Evolutionary conservation across 208 protist species (phyloP), one percentile per base, ranked within the genome.

Genomic region (Trypanosoma theileri): DNA sequence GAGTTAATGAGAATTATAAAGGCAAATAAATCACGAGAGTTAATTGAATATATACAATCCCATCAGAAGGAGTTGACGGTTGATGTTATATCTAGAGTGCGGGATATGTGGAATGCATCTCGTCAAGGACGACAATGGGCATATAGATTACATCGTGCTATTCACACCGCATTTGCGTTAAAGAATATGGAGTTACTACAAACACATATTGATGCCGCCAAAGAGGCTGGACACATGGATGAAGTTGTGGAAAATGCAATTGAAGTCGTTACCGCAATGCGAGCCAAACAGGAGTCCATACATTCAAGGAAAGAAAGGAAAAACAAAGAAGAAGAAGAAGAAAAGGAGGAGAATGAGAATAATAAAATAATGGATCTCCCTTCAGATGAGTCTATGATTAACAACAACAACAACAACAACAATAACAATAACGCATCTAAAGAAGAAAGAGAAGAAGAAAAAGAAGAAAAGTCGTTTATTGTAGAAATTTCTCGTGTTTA

Each of bases 111-210:
- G 82, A 66, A 22, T 10, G 57, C 8, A 0, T 72, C 63, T 3
- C 50, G 61, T 0, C 26, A 62, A 10, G 64, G 63, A 0, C 56
- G 21, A 28, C 40, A 48, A 19, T 85, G 82, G 82, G 76, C 80
- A 21, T 16, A 16, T 14, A 41, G 50, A 42, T 60, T 88, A 55
- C 75, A 82, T 44, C 67, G 61, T 13, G 67, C 66, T 24, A 53
- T 88, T 9, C 71, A 79, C 51, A 70, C 71, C 1, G 82, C 82
- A 13, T 67, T 70, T 19, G 66, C 78, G 51, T 59, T 88, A 68
- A 48, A 62, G 19, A 85, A 78, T 66, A 24, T 54, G 40, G 71
- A 57, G 16, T 31, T 85, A 19, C 72, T 88, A 11, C 74, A 78
- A 58, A 56, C 52, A 22, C 65, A 81, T 24, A 60, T 88, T 46